Evolutionary conservation across 495 filamentous ascomycete species (phyloP), one percentile per base, ranked within the genome.

Genomic region (Aspergillus bertholletiae): DNA sequence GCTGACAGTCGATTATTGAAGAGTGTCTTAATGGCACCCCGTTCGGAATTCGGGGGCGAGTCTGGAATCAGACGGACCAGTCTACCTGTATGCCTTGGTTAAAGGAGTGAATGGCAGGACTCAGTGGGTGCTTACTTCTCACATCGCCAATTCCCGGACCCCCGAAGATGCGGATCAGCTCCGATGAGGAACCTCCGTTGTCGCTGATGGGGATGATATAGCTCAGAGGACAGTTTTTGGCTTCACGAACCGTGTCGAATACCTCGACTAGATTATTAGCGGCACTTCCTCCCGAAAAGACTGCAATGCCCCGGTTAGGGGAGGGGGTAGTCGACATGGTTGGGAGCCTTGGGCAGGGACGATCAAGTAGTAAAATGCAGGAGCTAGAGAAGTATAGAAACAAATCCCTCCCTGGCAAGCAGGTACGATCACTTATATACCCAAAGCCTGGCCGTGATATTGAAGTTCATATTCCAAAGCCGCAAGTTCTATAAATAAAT

Each of bases 181-280:
- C 93, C 7, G 88, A 93, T 1, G 91, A 92, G 28, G 86, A 91
- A 17, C 93, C 93, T 24, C 93, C 93, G 74, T 97, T 97, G 69
- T 97, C 93, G 59, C 86, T 90, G 62, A 97, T 96, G 15, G 93
- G 93, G 49, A 97, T 95, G 53, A 96, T 81, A 62, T 95, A 93
- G 66, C 80, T 89, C 41, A 95, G 77, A 21, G 77, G 75, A 55
- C 88, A 88, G 32, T 80, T 70, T 49, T 86, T 87, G 67, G 82
- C 86, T 56, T 86, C 76, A n/a, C 84, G 78, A 6, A 97, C 78
- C 22, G 77, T 76, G 58, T 84, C 82, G 68, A 97, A 96, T 12
- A 96, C 89, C 66, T 96, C 93, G 12, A 97, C 93, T 2, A 97
- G 80, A 59, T 84, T 96, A 63, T 97, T 97, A 1, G 93, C 91